These are phyloP conservation scores for Tetrahymena borealis DNA, from an alignment of 73 alveolate genomes.

Conservation along the genomic window DNA sequence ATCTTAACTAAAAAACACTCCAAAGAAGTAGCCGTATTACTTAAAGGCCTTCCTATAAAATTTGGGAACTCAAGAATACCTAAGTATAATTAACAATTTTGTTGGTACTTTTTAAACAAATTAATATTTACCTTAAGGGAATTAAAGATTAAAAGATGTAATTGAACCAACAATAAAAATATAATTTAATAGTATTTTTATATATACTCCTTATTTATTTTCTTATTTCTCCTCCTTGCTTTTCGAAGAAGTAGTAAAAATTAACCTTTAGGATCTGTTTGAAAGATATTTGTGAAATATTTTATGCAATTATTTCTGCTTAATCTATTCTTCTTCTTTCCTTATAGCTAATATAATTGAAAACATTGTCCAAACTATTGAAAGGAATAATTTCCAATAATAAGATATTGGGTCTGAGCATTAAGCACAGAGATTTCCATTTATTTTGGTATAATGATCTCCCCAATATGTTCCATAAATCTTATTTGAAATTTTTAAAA, in stretches of 20 bases:
- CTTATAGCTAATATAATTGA: constrained; percentile 4
- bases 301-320: not conserved
- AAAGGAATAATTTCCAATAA: not conserved
- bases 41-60: not conserved
- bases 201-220: not conserved
- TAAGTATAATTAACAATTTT: not conserved
- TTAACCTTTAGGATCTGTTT: not conserved
- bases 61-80: constrained; percentile 18
- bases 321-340: not conserved
- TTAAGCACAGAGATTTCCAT: not conserved
- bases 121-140: not conserved
- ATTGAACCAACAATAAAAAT: not conserved
- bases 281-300: not conserved
- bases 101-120: not conserved
- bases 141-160: not conserved
- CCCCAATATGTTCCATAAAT: not conserved
- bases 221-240: not conserved
- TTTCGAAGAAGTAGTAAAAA: not conserved
- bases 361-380: constrained; percentile 12
- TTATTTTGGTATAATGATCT: not conserved
- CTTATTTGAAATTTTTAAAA: too few species aligned
- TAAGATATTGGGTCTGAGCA: not conserved
- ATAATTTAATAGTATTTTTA: not conserved
- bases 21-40: not conserved
- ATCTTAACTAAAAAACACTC: not conserved